Evolutionary conservation across 371 early-diverging fungal species (phyloP).

Genomic region (Mucor circinelloides): DNA sequence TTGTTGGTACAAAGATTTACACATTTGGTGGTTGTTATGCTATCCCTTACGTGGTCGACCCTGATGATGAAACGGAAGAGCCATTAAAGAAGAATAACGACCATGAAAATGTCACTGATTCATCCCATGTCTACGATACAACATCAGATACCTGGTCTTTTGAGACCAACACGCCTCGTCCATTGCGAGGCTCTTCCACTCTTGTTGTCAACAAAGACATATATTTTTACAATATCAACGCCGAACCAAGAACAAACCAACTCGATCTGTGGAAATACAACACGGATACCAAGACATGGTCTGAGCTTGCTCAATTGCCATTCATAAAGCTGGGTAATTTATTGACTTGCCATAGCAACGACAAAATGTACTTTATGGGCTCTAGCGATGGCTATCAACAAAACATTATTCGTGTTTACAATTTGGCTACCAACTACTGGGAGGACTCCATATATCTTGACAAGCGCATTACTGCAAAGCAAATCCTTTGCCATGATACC

Average conservation of each 20-base stretch:
- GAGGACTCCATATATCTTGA: background rate
- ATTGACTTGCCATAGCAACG: background rate
- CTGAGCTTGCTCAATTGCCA: background rate
- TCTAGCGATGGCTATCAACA: background rate
- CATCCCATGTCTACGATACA: background rate
- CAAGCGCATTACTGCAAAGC: background rate
- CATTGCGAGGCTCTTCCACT: background rate
- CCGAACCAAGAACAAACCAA: background rate
- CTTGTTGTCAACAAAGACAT: background rate
- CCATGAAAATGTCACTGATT: background rate
- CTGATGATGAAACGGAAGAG: background rate
- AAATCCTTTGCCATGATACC: background rate
- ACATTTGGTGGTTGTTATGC: constrained; percentile 2
- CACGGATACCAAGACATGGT: background rate
- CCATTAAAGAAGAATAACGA: background rate
- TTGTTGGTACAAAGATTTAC: background rate
- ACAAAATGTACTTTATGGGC: background rate
- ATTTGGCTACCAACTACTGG: background rate
- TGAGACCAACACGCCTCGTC: background rate
- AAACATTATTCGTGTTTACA: background rate
- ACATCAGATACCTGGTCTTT: background rate
- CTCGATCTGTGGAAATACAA: background rate
- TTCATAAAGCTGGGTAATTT: background rate
- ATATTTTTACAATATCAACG: background rate
- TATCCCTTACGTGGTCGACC: background rate